A percentile compares a stretch with the other conserved stretches of the same genome.
Evolutionary conservation across 75 land plant species (phyloP).

Genomic region (Pseudotsuga menziesii): DNA sequence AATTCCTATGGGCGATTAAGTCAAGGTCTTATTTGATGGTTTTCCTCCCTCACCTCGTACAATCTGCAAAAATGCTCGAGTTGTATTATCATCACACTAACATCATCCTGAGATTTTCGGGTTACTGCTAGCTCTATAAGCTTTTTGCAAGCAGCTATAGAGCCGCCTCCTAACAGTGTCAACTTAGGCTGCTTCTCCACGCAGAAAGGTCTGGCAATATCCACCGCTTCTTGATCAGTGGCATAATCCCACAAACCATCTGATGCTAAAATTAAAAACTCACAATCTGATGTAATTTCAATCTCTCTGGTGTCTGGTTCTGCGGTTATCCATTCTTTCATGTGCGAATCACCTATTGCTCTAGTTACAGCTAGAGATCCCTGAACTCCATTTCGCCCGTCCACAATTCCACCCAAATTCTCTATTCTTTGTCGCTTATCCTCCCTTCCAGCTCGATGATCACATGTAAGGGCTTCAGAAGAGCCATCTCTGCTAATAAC

Average conservation of each 20-base stretch:
- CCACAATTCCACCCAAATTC: conserved; percentile 52
- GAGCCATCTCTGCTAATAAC: conserved; percentile 54
- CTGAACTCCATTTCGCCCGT: conserved; percentile 41
- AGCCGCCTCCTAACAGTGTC: no score
- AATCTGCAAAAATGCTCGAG: no score
- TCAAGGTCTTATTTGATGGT: no score
- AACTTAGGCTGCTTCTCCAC: background rate
- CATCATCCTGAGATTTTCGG: no score
- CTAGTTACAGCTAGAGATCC: conserved; percentile 61
- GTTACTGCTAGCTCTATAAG: background rate
- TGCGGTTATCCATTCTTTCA: conserved; percentile 58
- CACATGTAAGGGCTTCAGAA: conserved; percentile 42
- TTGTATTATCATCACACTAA: no score
- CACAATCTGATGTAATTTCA: conserved; percentile 30
- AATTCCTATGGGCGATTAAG: no score
- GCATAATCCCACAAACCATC: conserved; percentile 85
- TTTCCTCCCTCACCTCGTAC: no score
- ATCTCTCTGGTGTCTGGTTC: conserved; percentile 46
- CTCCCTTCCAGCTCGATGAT: conserved; percentile 46
- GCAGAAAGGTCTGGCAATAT: conserved; percentile 2
- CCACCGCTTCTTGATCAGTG: conserved; percentile 27
- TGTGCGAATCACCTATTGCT: conserved; percentile 50
- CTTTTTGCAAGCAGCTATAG: background rate
- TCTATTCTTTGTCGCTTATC: conserved; percentile 57
- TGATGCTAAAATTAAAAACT: conserved; percentile 62